These are phyloP conservation scores for Penicillium griseofulvum DNA, from an alignment of 2,329 filamentous ascomycete genomes.

Conservation along the genomic window DNA sequence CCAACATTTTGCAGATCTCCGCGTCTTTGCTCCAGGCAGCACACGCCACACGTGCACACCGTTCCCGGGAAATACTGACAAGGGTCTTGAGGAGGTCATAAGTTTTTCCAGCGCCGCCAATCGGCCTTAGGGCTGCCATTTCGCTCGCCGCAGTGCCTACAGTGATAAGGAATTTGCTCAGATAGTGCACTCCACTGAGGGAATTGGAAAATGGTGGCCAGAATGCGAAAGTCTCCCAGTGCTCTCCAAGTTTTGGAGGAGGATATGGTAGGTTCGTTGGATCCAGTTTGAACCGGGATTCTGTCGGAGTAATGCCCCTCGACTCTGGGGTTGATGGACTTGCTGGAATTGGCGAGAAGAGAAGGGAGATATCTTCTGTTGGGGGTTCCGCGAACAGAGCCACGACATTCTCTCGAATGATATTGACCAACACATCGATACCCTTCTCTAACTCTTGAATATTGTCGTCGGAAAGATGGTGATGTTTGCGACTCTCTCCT, in stretches of 20 bases:
- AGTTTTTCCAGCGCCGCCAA: constrained; percentile 56
- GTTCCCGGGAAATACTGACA: constrained; percentile 75
- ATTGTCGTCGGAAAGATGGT: constrained; percentile 71
- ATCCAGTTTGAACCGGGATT: constrained; percentile 78
- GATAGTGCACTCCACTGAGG: constrained; percentile 84
- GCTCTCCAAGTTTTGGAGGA: constrained; percentile 74
- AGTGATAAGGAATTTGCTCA: constrained; percentile 75
- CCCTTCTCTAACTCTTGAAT: constrained; percentile 72
- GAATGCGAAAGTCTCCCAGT: constrained; percentile 92
- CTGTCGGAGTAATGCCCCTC: constrained; percentile 54
- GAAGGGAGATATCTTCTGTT: constrained; percentile 81
- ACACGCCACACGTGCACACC: constrained; percentile 80
- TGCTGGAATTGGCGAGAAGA: constrained; percentile 73
- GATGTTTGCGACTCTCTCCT: constrained; percentile 75
- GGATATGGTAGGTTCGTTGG: constrained; percentile 71
- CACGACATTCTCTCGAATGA: constrained; percentile 75
- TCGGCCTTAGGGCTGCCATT: constrained; percentile 70
- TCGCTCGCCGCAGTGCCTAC: constrained; percentile 86
- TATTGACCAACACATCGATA: constrained; percentile 74
- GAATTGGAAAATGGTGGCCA: constrained; percentile 95
- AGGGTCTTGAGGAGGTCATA: constrained; percentile 72
- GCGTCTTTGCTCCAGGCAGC: constrained; percentile 91
- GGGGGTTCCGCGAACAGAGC: constrained; percentile 85
- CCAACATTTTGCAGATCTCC: constrained; percentile 85
- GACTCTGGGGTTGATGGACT: constrained; percentile 65